Evolutionary conservation across 2,329 filamentous ascomycete species (phyloP).

Genomic region (Colletotrichum sublineola): DNA sequence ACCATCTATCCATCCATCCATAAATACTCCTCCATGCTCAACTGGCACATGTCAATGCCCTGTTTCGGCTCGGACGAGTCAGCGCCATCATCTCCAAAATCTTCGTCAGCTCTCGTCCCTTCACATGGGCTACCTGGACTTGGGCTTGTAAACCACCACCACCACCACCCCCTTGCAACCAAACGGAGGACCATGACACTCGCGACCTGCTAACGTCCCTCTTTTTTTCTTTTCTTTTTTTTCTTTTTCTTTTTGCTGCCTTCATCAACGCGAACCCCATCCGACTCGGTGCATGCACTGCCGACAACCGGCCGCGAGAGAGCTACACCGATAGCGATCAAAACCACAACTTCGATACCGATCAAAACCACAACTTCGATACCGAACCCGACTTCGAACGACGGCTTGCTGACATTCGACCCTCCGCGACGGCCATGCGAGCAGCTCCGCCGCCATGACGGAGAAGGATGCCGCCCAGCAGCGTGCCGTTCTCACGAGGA

Average conservation of each 20-base stretch:
- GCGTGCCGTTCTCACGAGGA: conserved; percentile 32
- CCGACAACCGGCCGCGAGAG: conserved; percentile 1
- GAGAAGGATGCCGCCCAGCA: conserved; percentile 42
- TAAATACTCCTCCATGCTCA: conserved; percentile 13
- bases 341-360: background rate
- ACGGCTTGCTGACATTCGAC: background rate
- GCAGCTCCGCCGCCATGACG: conserved; percentile 42
- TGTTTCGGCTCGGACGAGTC: conserved; percentile 41
- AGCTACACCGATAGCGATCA: background rate
- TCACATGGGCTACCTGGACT: conserved; percentile 32
- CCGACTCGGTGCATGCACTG: background rate
- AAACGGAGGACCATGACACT: conserved; percentile 24
- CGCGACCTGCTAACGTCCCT: conserved; percentile 30
- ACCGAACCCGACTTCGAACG: background rate
- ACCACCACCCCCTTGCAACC: conserved; percentile 33
- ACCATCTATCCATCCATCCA: conserved; percentile 14
- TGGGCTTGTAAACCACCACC: conserved; percentile 15
- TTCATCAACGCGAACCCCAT: background rate
- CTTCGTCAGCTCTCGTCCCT: conserved; percentile 40
- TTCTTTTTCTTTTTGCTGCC: background rate
- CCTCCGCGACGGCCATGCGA: conserved; percentile 43
- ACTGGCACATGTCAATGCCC: conserved; percentile 42
- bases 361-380: background rate
- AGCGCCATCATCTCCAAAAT: conserved; percentile 33
- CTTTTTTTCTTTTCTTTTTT: background rate